phyloP scores from a whole-genome alignment of 257 asterid species.

The Solanum rostratum region DNA sequence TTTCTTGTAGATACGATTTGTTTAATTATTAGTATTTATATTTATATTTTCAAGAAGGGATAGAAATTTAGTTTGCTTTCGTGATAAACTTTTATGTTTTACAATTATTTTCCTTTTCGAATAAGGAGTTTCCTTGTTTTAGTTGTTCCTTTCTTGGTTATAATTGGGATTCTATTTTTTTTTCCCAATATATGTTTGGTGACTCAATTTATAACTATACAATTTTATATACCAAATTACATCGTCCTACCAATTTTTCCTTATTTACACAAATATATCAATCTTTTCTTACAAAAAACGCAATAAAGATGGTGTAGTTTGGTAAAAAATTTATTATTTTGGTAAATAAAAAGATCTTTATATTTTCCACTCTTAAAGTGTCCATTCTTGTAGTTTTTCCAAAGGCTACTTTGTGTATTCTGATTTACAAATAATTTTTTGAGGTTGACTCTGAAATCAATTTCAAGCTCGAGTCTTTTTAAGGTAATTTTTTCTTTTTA shows the following conservation, averaged over 20 bases:
- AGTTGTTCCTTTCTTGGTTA: not conserved
- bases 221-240: too few relatives aligned
- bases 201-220: too few relatives aligned
- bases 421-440: not conserved
- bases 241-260: too few relatives aligned
- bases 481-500: not conserved
- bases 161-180: not conserved
- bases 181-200: not conserved
- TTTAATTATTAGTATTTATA: not conserved
- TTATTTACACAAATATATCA: too few relatives aligned
- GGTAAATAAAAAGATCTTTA: too few relatives aligned
- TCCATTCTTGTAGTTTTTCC: too few relatives aligned
- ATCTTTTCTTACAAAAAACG: too few relatives aligned
- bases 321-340: too few relatives aligned
- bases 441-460: not conserved
- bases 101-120: not conserved
- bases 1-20: not conserved
- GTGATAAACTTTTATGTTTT: not conserved
- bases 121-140: not conserved
- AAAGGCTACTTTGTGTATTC: not conserved
- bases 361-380: too few relatives aligned
- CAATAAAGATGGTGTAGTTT: too few relatives aligned
- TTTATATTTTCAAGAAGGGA: not conserved
- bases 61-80: not conserved
- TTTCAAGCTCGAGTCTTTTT: not conserved